Base-by-base conservation (phyloP, 768 basidiomycete genomes). In the Auricularia sp. region DNA sequence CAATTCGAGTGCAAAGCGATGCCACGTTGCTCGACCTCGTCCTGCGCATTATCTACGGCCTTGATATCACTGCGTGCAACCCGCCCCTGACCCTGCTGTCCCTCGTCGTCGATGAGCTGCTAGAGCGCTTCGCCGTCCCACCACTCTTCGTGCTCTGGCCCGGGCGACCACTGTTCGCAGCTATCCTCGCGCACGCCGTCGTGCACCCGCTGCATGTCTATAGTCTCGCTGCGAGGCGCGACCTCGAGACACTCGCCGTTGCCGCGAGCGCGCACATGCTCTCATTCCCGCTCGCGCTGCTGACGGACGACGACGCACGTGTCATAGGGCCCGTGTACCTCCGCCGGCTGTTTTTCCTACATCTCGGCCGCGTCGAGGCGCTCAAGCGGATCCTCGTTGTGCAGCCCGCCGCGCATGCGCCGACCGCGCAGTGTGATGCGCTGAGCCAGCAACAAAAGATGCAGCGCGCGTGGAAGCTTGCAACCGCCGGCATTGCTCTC, bases 11-110 rank as follows among this genome's bases (percentile, higher is more conserved):
- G 47, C 47, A 10, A 18, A 6, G 18, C 11, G 14, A 24, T 7
- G 64, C 90, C 0, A 74, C 77, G 1, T 77, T 86, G 8, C 76
- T 92, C 68, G 92, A 92, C 69, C 77, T 92, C 70, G 75, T 92
- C 56, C 77, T 93, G 34, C 91, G 92, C 70, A 74, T 82, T 4
- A 74, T 89, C 59, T 92, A 93, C 74, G 81, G 86, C 69, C 78
- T 89, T 71, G 83, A 88, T 7, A 89, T 86, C 71, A 79, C 84
- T 29, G 88, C 90, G 69, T 92, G 89, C 74, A 83, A 85, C 6
- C 90, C 90, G 4, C 34, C 33, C 10, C 59, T 67, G 16, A 2
- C 56, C 7, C 42, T 35, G n/a, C 59, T 67, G 3, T 44, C 64
- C 3, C 44, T 8, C 3, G 47, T 61, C 35, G n/a, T 62, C 8